Evolutionary conservation across 768 basidiomycete species (phyloP), one percentile per base, ranked within the genome.

Genomic region (Porphyrellus cyaneotinctus): DNA sequence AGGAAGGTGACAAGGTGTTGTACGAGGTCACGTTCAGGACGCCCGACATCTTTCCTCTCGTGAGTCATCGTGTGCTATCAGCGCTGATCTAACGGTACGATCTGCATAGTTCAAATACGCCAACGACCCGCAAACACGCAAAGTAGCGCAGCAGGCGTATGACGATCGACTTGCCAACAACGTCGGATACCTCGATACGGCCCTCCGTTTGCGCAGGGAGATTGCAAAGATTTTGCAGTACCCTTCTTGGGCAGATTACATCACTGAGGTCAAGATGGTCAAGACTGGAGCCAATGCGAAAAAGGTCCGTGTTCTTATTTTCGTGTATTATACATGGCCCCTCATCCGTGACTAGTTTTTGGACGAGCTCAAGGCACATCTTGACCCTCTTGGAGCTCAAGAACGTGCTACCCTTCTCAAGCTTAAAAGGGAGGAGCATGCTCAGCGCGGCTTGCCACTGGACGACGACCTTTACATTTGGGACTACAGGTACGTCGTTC

Each of bases 201-300:
- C 82, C 30, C 77, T 92, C 42, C 77, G 76, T 43, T 75, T 93
- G 3, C 86, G 91, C 39, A 83, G 85, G 30, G 67, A 83, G 64
- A 84, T 88, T 42, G 84, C 86, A 1, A 72, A 70, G 36, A 63
- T 93, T 11, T 74, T 94, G 13, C 80, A 80, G 11, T 94, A 93
- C 63, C 69, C 81, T 20, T 90, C 82, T 10, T 92, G 89, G 84
- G 91, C 89, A 1, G 90, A 89, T 68, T 93, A 86, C 65, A 70
- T 84, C 36, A 90, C 91, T 2, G 91, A 94, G 65, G 78, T 82
- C 42, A 90, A 90, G 74, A 92, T 92, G 90, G 81, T 88, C 58
- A 91, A 92, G 70, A 78, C 74, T 33, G 85, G 80, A 1, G 71
- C 80, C 41, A 78, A 76, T 20, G 83, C 87, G 9, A 68, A 76